Evolutionary conservation across 306 rosid species (phyloP), one percentile per base, ranked within the genome.

Genomic region (Vigna nakashimae): DNA sequence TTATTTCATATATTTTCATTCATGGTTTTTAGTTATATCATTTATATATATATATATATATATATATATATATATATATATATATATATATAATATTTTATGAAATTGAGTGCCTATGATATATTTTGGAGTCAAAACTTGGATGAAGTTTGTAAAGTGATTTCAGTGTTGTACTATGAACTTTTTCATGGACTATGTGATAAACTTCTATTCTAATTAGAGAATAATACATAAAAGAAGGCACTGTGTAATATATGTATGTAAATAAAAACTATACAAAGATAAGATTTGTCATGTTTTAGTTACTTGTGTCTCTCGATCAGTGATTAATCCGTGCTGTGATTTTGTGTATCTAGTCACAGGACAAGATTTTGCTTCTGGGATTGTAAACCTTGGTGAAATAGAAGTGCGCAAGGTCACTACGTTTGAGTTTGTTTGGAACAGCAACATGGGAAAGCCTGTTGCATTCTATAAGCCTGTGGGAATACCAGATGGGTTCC

Each of bases 291-390:
- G 49, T 18, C 46, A 20, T 46, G 45, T 46, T 30, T 18, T 34
- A 34, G 52, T 32, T 17, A 30, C 52, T 18, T 58, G 73, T 53
- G 34, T 20, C 52, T 75, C 34, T 71, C 24, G 63, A 66, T 66
- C 20, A 66, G 50, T 18, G 52, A 52, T 38, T 65, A 32, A 34
- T 55, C 24, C 52, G 11, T 64, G 73, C 17, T 69, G 7, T 63
- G 55, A 76, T 63, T 69, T 48, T 64, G 69, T 71, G 18, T 56
- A 24, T 84, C 57, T 57, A 69, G 79, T 83, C 50, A 16, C 84
- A 92, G 97, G 92, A 62, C 80, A 82, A 71, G 87, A 82, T 75
- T 94, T 94, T 86, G 97, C 91, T 86, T 85, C 90, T 65, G 97
- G 97, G 55, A 79, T 56, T 74, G 73, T 90, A 64, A 86, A 62